Base-by-base conservation (phyloP, 176 grass and related monocot species). In the Ananas comosus region DNA sequence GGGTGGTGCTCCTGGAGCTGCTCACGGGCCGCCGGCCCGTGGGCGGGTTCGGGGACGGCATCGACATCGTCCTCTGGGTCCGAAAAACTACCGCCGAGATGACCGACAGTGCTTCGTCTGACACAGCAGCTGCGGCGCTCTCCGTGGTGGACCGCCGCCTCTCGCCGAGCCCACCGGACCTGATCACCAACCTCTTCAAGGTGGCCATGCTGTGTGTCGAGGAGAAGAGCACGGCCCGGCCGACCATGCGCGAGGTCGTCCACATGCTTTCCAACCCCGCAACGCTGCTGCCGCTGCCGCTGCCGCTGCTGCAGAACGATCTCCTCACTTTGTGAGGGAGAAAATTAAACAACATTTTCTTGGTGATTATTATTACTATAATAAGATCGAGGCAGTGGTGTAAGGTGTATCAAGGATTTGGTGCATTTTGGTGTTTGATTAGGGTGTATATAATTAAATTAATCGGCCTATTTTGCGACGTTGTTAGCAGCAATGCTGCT, bases 61-160 rank as follows among this genome's bases (percentile, higher is more conserved):
- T 96, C 3, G 91, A 96, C 80, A 96, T 96, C 4, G 91, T 91
- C 16, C 71, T 63, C n/a, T 96, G 91, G 91, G 88, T 96, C 2
- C 85, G 80, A 42, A 96, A 96, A 78, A 89, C 79, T 7, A 88
- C 82, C 0, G 78, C 77, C 0, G 88, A 91, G 77, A 58, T 91
- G 23, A 51, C 84, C 0, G 79, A 85, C 4, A 13, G 7, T 42
- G 33, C 33, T 42, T 7, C 54, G 27, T 73, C 83, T 1, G 83
- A 83, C 22, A 24, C 64, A 11, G 79, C 87, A 0, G 77, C 33
- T 42, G 33, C 80, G 0, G 82, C 87, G 0, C 77, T 83, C 13
- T 81, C 82, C 0, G 80, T 96, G 11, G 84, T 84, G 1, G 91
- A 96, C 64, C 69, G 49, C 4, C 78, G 91, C 2, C 74, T 96